These are phyloP conservation scores for Cryptococcus sp. DNA, from an alignment of 1,284 basidiomycete species.

Conservation along the genomic window DNA sequence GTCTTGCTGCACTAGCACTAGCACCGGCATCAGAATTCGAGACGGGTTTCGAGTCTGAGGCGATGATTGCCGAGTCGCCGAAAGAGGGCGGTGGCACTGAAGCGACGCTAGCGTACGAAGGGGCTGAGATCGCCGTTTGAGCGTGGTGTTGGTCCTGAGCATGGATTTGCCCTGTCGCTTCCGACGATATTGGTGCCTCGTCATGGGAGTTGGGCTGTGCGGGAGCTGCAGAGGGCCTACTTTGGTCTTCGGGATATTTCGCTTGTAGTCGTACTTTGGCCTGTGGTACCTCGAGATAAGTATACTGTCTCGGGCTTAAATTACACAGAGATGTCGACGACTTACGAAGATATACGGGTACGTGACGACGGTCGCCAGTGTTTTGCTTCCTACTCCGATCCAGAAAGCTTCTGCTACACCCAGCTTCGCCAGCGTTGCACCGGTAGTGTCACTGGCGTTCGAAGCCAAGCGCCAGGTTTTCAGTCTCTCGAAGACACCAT, in stretches of 20 bases:
- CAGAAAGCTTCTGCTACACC: constrained; percentile 76
- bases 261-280: constrained; percentile 98
- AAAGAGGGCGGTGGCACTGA: constrained; percentile 3
- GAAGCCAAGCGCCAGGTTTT: constrained; percentile 58
- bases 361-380: constrained; percentile 88
- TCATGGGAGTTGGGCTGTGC: constrained; percentile 1
- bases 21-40: not conserved
- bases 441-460: constrained; percentile 48
- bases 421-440: constrained; percentile 29
- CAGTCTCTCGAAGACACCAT: constrained; percentile 90
- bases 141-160: too few species aligned
- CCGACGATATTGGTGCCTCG: too few species aligned
- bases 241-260: constrained; percentile 26
- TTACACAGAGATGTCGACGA: not conserved
- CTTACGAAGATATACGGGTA: constrained; percentile 53
- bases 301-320: not conserved
- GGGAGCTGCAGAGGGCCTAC: not conserved
- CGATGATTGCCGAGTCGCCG: constrained; percentile 12
- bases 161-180: too few species aligned
- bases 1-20: not conserved
- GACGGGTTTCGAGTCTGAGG: not conserved
- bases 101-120: constrained; percentile 38
- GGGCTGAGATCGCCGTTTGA: constrained; percentile 1
- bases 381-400: constrained; percentile 92
- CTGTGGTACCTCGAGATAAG: constrained; percentile 40